phyloP scores from a whole-genome alignment of 192 early-diverging fungal genomes.

The Linnemannia schmuckeri region DNA sequence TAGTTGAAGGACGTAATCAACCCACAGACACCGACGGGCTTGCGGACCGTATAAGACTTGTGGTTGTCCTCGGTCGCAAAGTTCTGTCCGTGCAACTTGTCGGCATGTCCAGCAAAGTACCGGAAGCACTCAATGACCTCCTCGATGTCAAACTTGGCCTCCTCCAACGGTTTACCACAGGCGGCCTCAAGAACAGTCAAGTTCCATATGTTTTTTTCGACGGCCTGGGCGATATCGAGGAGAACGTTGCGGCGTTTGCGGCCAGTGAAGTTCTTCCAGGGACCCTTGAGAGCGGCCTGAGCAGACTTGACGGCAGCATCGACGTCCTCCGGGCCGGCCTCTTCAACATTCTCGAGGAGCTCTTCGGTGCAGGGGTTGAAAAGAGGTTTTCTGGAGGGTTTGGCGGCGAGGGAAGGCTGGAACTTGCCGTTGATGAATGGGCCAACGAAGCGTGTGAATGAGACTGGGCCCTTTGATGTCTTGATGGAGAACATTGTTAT shows the following conservation, averaged over 20 bases:
- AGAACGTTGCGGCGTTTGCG: conserved; percentile 66
- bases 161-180: conserved; percentile 80
- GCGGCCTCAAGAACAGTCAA: conserved; percentile 78
- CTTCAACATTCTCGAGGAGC: conserved; percentile 67
- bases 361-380: conserved; percentile 79
- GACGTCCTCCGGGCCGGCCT: conserved; percentile 72
- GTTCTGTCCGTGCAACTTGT: conserved; percentile 71
- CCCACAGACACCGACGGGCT: conserved; percentile 80
- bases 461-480: conserved; percentile 36
- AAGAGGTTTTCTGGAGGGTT: conserved; percentile 64
- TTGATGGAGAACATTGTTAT: conserved; percentile 43
- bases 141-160: conserved; percentile 76
- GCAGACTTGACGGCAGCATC: conserved; percentile 79
- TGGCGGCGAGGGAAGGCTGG: conserved; percentile 61
- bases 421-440: conserved; percentile 84
- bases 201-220: conserved; percentile 62
- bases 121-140: conserved; percentile 72
- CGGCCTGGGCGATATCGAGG: conserved; percentile 68
- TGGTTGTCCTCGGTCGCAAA: conserved; percentile 62
- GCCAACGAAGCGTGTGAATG: conserved; percentile 58
- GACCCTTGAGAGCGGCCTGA: conserved; percentile 57
- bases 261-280: conserved; percentile 67
- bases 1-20: conserved; percentile 87
- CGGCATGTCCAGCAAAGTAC: conserved; percentile 81
- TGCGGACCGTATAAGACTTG: conserved; percentile 67